A percentile compares a stretch with the other conserved stretches of the same genome.
phyloP scores from a whole-genome alignment of 2,329 filamentous ascomycete species.

The Exophiala viscosa region DNA sequence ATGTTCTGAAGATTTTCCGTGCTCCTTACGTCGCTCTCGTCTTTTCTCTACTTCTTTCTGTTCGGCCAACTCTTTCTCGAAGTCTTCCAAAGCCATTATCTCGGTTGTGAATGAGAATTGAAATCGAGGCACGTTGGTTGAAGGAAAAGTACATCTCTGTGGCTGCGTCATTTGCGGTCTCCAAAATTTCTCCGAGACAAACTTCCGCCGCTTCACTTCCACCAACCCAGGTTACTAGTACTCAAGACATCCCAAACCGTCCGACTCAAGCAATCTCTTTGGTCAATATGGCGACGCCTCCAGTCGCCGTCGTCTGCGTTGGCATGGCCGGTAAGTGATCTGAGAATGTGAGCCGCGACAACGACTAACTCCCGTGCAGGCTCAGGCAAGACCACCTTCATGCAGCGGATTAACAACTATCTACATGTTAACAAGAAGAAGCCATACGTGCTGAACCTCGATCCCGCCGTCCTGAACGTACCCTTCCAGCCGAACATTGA shows the following conservation, averaged over 20 bases:
- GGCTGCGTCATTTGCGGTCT: slow-evolving; percentile 10
- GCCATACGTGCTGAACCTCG: slow-evolving; percentile 95
- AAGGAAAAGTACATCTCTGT: neutral
- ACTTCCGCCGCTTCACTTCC: neutral
- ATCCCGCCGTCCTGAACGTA: slow-evolving; percentile 87
- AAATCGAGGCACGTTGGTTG: neutral
- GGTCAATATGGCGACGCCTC: slow-evolving; percentile 49
- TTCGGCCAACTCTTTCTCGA: slow-evolving; percentile 69
- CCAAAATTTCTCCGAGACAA: slow-evolving; percentile 11
- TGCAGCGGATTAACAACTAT: slow-evolving; percentile 95
- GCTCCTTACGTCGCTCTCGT: slow-evolving; percentile 39
- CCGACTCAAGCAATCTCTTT: neutral
- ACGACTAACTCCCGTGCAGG: slow-evolving; percentile 46
- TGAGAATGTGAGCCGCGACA: neutral
- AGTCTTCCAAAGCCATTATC: slow-evolving; percentile 63
- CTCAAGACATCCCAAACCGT: neutral
- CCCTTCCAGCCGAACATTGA: slow-evolving; percentile 98
- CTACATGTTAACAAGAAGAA: slow-evolving; percentile 75
- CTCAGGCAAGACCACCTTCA: slow-evolving; percentile 99
- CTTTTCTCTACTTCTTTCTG: slow-evolving; percentile 34
- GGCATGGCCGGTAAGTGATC: slow-evolving; percentile 78
- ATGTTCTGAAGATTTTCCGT: slow-evolving; percentile 37
- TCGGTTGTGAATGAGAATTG: neutral
- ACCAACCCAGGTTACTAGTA: neutral
- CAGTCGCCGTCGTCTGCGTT: slow-evolving; percentile 83